Percentiles rank a stretch among this genome's conserved stretches.
phyloP scores from a whole-genome alignment of 345 rosid species.

The Gossypium bickii region DNA sequence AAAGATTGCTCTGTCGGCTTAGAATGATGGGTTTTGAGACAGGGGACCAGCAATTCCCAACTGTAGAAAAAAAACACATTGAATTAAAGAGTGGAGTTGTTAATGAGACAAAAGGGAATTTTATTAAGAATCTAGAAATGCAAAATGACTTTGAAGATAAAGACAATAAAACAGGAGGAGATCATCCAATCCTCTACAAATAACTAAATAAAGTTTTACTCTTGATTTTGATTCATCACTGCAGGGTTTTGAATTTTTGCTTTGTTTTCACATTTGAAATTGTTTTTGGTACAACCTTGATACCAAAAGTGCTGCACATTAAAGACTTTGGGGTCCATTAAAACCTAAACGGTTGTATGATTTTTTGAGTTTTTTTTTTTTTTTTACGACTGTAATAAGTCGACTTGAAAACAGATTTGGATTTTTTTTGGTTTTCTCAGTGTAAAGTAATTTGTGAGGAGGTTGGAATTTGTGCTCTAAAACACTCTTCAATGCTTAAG shows the following conservation, averaged over 20 bases:
- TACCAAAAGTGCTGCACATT: background rate
- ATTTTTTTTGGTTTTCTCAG: too few species aligned
- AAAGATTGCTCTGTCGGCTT: conserved; percentile 2
- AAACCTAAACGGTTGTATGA: too few species aligned
- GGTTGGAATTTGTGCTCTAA: too few species aligned
- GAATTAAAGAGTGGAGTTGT: background rate
- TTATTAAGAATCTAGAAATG: conserved; percentile 25
- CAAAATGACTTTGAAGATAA: conserved; percentile 22
- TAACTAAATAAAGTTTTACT: background rate
- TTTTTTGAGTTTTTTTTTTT: too few species aligned
- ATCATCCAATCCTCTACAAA: background rate
- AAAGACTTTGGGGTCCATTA: background rate
- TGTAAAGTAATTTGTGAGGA: too few species aligned
- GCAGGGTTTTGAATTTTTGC: background rate
- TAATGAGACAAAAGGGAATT: conserved; percentile 23
- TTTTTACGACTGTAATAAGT: too few species aligned
- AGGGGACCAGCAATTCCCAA: background rate
- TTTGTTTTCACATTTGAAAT: background rate
- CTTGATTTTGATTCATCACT: conserved; percentile 34
- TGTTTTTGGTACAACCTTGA: background rate
- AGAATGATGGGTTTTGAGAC: conserved; percentile 8
- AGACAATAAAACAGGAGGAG: conserved; percentile 22
- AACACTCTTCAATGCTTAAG: too few species aligned
- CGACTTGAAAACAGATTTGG: too few species aligned
- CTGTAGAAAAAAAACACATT: background rate